These are phyloP conservation scores for Rubroboletus satanas DNA, from an alignment of 768 basidiomycete genomes.

Conservation along the genomic window DNA sequence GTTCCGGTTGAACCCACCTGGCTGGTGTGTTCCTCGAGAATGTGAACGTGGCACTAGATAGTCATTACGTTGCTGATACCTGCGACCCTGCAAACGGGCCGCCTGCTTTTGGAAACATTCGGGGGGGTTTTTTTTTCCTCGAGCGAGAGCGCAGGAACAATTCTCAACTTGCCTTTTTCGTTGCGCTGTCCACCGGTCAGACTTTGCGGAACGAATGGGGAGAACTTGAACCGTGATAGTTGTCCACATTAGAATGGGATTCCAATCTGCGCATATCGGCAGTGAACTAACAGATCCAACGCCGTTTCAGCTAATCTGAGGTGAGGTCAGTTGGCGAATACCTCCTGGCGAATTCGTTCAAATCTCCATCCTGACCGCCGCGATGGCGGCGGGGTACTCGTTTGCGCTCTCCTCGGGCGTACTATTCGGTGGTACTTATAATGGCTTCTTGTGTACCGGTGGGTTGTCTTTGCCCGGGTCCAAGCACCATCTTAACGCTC, in stretches of 20 bases:
- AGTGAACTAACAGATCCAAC: conserved; percentile 12
- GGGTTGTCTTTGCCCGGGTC: conserved; percentile 1
- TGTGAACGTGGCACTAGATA: conserved; percentile 3
- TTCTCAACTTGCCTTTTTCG: conserved; percentile 16
- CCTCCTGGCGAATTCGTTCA: neutral
- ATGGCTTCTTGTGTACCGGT: conserved; percentile 4
- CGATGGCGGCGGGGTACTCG: conserved; percentile 23
- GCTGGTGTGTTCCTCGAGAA: neutral
- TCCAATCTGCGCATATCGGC: neutral
- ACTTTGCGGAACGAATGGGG: neutral
- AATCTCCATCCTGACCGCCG: conserved; percentile 24
- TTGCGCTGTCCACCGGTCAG: neutral
- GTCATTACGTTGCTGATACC: conserved; percentile 11
- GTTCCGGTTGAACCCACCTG: conserved; percentile 1
- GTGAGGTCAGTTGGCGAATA: neutral
- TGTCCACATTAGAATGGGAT: neutral
- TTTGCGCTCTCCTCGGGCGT: conserved; percentile 19
- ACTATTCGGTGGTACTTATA: conserved; percentile 19
- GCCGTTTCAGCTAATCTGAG: conserved; percentile 16
- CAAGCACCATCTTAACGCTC: conserved; percentile 7
- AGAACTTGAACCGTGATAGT: neutral
- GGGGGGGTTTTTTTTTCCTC: neutral
- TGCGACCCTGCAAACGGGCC: conserved; percentile 15
- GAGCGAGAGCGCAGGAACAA: neutral
- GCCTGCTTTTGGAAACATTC: neutral